Conservation (phyloP, 345 rosid species). For the Draba incana region DNA sequence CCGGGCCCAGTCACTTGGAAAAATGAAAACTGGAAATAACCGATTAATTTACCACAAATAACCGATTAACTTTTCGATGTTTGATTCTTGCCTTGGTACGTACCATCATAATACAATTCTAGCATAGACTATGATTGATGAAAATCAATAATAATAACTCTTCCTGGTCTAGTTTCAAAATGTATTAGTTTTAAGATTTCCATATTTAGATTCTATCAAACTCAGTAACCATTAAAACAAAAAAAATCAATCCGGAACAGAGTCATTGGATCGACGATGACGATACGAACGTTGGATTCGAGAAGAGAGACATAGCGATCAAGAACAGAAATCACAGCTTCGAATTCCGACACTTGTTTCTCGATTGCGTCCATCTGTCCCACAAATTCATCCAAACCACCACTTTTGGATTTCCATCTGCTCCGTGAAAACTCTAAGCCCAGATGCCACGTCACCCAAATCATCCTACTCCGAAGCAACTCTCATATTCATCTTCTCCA, state of each 20-base stretch:
- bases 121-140: no score
- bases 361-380: constrained; percentile 75
- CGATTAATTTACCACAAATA: no score
- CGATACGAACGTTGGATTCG: constrained; percentile 64
- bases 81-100: no score
- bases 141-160: no score
- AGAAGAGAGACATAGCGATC: constrained; percentile 70
- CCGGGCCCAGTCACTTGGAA: neutral
- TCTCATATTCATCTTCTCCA: constrained; percentile 86
- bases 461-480: constrained; percentile 73
- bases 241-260: constrained; percentile 18
- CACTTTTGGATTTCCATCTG: constrained; percentile 70
- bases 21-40: no score
- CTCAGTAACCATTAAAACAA: no score
- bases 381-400: constrained; percentile 71
- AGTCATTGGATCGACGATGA: constrained; percentile 28
- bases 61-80: no score
- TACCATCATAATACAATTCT: no score
- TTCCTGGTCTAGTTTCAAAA: no score
- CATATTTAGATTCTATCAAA: no score
- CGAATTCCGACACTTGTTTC: constrained; percentile 76
- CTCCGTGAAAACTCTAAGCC: constrained; percentile 73
- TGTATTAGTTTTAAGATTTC: no score
- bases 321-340: constrained; percentile 75
- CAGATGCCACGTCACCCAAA: constrained; percentile 78